Evolutionary conservation across 441 rosid species (phyloP), one percentile per base, ranked within the genome.

Genomic region (Erodium texanum): DNA sequence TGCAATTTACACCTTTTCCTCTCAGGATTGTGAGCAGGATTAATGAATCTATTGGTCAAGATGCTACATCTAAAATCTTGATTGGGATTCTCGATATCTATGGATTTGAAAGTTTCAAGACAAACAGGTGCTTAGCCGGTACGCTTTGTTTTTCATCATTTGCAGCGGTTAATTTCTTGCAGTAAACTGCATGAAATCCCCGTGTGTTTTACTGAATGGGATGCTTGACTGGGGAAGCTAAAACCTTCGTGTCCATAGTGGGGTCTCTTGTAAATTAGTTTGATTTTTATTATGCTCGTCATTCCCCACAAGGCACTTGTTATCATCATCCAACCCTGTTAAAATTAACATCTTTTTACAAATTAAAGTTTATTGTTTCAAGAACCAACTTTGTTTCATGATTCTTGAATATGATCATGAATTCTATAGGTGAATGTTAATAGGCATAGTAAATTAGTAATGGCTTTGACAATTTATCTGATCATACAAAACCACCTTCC

Each of bases 111-210:
- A 87, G 92, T 92, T 95, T 93, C 87, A 87, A 93, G 90, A 88
- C 97, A 87, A 93, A 91, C 96, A 89, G 95, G 99, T 93, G 97
- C 92, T 85, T 87, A 84, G 80, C 89, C 70, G 96, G 95, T 93
- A 90, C 56, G 93, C 96, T 79, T 84, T 93, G 88, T 84, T 82
- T 80, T 89, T 84, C 82, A 71, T 81, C 81, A 79, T 76, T 66
- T 71, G 52, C 67, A 63, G 73, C 71, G 64, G 74, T 69, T 69
- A 77, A 71, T 71, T 79, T 75, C 77, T 79, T 75, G 68, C 68
- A 72, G 73, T 66, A 20, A 65, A 69, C 71, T 75, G 78, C 75
- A 62, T 61, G 73, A 73, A 76, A 76, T 70, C 65, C 76, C 69
- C 66, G 66, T 62, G 66, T 71, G 62, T 56, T 58, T 72, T 71